Evolutionary conservation across 140 eudicot genomes (phyloP), one percentile per base, ranked within the genome.

Genomic region (Anethum foeniculum): DNA sequence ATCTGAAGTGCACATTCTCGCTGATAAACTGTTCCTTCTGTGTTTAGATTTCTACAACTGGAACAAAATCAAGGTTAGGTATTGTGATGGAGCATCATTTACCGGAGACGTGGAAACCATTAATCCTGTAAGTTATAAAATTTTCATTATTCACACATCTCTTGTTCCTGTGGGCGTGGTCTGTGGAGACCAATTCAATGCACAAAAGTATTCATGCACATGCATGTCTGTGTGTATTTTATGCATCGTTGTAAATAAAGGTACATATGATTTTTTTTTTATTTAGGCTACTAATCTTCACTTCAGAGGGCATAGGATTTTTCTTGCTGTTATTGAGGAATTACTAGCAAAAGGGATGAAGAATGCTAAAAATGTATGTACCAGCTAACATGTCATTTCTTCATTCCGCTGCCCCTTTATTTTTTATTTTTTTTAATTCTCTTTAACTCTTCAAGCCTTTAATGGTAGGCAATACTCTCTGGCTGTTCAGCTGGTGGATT

Each of bases 401-500:
- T 71, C 73, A 30, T 71, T 62, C 32, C 54, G 12, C 65, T 6
- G 3, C 19, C 39, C 8, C 13, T 36, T 69, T 14, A 34, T 39
- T 39, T 39, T 39, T 39, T n/a, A 39, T 38, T 1, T 14, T 32
- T 76, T 41, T 68, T 58, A 44, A 47, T 46, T 67, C 54, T 49
- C 41, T 67, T 13, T 7, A 21, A 54, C 25, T 78, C 71, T n/a
- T 60, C 10, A 36, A 38, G 82, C 28, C 38, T 86, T 74, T 49
- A 67, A 58, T 79, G 58, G 69, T 81, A 95, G 97, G 97, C 99
- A 77, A 85, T 95, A 79, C 89, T 95, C 81, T 90, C 97, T 79
- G 99, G 99, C 68, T 95, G 99, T 86, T 95, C 99, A 39, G 99
- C 99, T 84, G 99, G 99, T 81, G 98, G 99, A 56, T 84, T 95